Percentiles rank a stretch among this genome's conserved stretches.
Conservation (phyloP, 306 rosid genomes). For the Castanea mollissima region DNA sequence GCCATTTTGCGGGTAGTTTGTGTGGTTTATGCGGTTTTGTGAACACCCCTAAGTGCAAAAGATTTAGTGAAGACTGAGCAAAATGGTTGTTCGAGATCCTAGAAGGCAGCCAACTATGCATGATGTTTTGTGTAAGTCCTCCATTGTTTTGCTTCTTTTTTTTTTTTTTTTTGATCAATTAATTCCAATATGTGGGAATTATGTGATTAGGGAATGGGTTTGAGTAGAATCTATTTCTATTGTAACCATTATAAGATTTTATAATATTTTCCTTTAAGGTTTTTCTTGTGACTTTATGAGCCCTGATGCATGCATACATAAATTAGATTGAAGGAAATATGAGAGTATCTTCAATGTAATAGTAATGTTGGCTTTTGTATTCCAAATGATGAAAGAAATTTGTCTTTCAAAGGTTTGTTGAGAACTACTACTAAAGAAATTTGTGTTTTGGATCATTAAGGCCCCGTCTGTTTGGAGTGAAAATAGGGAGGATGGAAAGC, state of each 20-base stretch:
- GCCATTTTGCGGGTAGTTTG: no score
- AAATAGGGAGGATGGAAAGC: no score
- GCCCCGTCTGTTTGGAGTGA: no score
- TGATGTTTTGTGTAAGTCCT: conserved; percentile 87
- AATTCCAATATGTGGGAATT: conserved; percentile 13
- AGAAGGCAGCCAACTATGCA: conserved; percentile 69
- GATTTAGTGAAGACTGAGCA: conserved; percentile 65
- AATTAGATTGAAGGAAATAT: background rate
- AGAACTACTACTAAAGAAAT: background rate
- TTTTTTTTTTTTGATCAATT: background rate
- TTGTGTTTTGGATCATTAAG: background rate
- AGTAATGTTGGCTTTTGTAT: background rate
- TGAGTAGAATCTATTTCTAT: conserved; percentile 8
- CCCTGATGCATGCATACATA: background rate
- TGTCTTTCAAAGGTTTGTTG: background rate
- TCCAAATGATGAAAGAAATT: background rate
- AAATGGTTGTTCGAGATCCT: conserved; percentile 93
- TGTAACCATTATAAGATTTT: background rate
- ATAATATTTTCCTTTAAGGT: background rate
- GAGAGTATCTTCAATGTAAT: background rate
- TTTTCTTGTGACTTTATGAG: background rate
- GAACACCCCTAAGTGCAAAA: conserved; percentile 52
- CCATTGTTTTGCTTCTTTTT: conserved; percentile 7
- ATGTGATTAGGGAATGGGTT: background rate
- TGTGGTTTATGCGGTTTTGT: no score